Percentiles rank a stretch among this genome's conserved stretches.
phyloP scores from a whole-genome alignment of 768 basidiomycete genomes.

The Cantharellus cinnabarinus region DNA sequence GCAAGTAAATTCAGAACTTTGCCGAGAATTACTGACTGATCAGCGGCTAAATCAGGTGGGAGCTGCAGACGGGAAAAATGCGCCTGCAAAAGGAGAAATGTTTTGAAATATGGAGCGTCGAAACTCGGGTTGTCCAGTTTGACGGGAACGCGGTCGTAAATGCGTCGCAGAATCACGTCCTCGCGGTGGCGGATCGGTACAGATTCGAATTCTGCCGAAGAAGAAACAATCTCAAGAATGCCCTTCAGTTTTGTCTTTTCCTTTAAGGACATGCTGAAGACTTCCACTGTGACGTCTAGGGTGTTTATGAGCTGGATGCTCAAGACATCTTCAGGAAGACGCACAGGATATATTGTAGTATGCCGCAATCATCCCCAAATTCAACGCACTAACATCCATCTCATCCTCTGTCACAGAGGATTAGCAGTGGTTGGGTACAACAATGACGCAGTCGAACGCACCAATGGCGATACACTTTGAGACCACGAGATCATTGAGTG shows the following conservation, averaged over 20 bases:
- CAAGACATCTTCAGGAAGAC: slow-evolving; percentile 14
- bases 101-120: slow-evolving; percentile 94
- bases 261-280: slow-evolving; percentile 85
- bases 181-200: slow-evolving; percentile 94
- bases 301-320: slow-evolving; percentile 12
- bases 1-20: slow-evolving; percentile 82
- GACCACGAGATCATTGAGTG: slow-evolving; percentile 73
- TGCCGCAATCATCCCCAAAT: slow-evolving; percentile 96
- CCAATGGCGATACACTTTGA: slow-evolving; percentile 91
- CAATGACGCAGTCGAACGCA: slow-evolving; percentile 14
- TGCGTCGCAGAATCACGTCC: slow-evolving; percentile 59
- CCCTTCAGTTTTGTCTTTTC: slow-evolving; percentile 96
- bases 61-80: slow-evolving; percentile 88
- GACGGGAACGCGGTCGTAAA: slow-evolving; percentile 93
- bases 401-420: slow-evolving; percentile 45
- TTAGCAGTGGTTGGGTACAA: not conserved
- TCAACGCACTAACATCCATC: slow-evolving; percentile 80
- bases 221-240: slow-evolving; percentile 87
- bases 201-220: slow-evolving; percentile 86
- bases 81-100: slow-evolving; percentile 87
- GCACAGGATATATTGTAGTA: slow-evolving; percentile 85
- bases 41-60: slow-evolving; percentile 82
- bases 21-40: slow-evolving; percentile 71
- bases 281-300: slow-evolving; percentile 86
- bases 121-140: slow-evolving; percentile 66